A percentile compares a stretch with the other conserved stretches of the same genome.
These are phyloP conservation scores for Xanthoconium purpureum DNA, from an alignment of 768 basidiomycete species.

Conservation along the genomic window DNA sequence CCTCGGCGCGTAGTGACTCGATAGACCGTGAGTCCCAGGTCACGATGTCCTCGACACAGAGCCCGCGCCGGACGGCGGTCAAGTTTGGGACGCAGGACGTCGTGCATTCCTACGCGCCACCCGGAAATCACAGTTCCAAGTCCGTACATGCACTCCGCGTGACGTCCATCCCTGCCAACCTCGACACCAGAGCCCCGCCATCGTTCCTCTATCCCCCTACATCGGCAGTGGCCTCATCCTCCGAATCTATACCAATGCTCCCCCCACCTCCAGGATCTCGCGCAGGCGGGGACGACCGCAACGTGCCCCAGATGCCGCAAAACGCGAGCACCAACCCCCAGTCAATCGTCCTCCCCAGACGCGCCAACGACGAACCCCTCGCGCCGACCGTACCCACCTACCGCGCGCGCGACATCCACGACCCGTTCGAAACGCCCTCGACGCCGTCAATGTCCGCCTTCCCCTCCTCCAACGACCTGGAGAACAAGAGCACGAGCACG, in stretches of 20 bases:
- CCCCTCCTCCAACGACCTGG: constrained; percentile 20
- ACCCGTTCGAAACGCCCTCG: constrained; percentile 31
- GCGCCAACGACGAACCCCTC: constrained; percentile 29
- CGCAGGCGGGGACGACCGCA: constrained; percentile 1
- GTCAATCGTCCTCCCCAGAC: constrained; percentile 23
- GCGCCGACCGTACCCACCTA: constrained; percentile 26
- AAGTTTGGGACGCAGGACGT: constrained; percentile 75
- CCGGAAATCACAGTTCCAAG: constrained; percentile 45
- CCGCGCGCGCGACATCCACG: not conserved
- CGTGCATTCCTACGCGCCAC: constrained; percentile 68
- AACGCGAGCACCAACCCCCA: constrained; percentile 24
- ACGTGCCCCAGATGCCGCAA: constrained; percentile 15
- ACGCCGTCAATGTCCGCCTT: constrained; percentile 30
- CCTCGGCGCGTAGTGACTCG: constrained; percentile 35
- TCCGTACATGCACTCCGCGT: constrained; percentile 38
- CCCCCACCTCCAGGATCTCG: constrained; percentile 10
- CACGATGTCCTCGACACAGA: constrained; percentile 27
- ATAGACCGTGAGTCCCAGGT: constrained; percentile 38
- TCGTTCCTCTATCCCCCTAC: constrained; percentile 29
- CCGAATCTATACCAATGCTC: constrained; percentile 8
- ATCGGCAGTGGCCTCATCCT: not conserved
- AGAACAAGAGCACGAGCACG: not conserved
- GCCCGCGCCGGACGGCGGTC: constrained; percentile 53
- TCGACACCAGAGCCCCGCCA: constrained; percentile 7
- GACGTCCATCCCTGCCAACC: constrained; percentile 16